Evolutionary conservation across 1,284 basidiomycete genomes (phyloP), one percentile per base, ranked within the genome.

Genomic region (Apiotrichum mycotoxinovorans): DNA sequence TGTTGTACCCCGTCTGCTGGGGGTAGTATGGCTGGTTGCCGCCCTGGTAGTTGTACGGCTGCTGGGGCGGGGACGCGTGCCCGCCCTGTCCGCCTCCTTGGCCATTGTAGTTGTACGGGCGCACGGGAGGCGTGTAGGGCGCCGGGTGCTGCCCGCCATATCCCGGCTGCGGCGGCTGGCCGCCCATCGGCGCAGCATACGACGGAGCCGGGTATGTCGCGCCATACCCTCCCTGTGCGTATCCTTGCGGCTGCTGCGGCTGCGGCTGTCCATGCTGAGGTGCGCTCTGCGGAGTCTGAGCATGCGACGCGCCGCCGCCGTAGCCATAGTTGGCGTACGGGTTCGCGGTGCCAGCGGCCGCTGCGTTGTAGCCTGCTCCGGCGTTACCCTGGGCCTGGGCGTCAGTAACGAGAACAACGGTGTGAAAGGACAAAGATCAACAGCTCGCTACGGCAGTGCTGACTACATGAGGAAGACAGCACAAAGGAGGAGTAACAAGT

Each of bases 321-420:
- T 78, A 78, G 4, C 76, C 72, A 52, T 75, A 73, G 58, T 73
- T 72, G 38, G 75, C 71, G 57, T 76, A 72, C 14, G 71, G 66
- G 53, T 74, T 74, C 20, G 65, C 38, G 34, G 27, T 20, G 12
- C n/a, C 33, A 52, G 54, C 56, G 26, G 58, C 54, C 10, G 62
- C 42, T 0, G 66, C 18, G 45, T 14, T 43, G 50, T 51, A 58
- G 17, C 55, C 50, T 41, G 27, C 26, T 14, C 55, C 52, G 51
- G 33, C 15, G 15, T 8, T 14, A 40, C 51, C 45, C 41, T 56
- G 55, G 30, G 45, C 37, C 46, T 51, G 53, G 42, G 12, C 10
- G 47, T 35, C 4, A 35, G 34, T 17, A n/a, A n/a, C n/a, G n/a
- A n/a, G 34, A 17, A 17, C 12, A 35, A 35, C 10, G 34, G 17